Evolutionary conservation across 2,329 filamentous ascomycete species (phyloP).

Genomic region (Passalora sequoiae): DNA sequence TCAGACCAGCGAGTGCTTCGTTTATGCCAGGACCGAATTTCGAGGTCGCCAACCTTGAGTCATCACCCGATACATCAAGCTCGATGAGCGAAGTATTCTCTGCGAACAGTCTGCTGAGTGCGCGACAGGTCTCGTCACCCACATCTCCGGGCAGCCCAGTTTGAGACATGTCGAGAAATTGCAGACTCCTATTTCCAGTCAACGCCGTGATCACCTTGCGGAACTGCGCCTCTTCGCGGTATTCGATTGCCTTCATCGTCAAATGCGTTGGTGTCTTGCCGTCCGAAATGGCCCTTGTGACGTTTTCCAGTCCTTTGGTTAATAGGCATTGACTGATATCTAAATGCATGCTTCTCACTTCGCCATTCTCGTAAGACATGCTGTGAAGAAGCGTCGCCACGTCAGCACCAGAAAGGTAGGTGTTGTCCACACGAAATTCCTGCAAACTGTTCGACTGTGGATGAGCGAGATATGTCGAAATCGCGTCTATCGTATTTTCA

Average conservation of each 20-base stretch:
- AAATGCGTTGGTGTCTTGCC: conserved; percentile 57
- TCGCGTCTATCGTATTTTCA: conserved; percentile 58
- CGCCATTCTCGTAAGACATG: conserved; percentile 47
- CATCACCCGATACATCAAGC: conserved; percentile 66
- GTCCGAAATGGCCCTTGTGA: conserved; percentile 49
- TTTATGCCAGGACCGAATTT: conserved; percentile 65
- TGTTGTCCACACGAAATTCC: conserved; percentile 61
- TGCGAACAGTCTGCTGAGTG: conserved; percentile 59
- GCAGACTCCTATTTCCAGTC: conserved; percentile 57
- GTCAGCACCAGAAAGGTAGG: conserved; percentile 59
- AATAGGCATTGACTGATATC: conserved; percentile 62
- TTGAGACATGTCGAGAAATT: conserved; percentile 63
- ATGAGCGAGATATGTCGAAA: conserved; percentile 54
- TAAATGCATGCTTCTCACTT: conserved; percentile 56
- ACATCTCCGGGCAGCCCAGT: conserved; percentile 66
- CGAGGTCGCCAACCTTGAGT: conserved; percentile 64
- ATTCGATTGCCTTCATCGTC: conserved; percentile 65
- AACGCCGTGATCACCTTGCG: conserved; percentile 58
- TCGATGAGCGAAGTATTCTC: conserved; percentile 62
- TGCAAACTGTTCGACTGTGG: conserved; percentile 54
- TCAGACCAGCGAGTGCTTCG: conserved; percentile 59
- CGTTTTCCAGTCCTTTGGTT: conserved; percentile 47
- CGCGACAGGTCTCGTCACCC: conserved; percentile 60
- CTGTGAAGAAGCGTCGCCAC: conserved; percentile 61
- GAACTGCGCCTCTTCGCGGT: conserved; percentile 60